Evolutionary conservation across 768 basidiomycete genomes (phyloP), one percentile per base, ranked within the genome.

Genomic region (Suillus clintonianus): DNA sequence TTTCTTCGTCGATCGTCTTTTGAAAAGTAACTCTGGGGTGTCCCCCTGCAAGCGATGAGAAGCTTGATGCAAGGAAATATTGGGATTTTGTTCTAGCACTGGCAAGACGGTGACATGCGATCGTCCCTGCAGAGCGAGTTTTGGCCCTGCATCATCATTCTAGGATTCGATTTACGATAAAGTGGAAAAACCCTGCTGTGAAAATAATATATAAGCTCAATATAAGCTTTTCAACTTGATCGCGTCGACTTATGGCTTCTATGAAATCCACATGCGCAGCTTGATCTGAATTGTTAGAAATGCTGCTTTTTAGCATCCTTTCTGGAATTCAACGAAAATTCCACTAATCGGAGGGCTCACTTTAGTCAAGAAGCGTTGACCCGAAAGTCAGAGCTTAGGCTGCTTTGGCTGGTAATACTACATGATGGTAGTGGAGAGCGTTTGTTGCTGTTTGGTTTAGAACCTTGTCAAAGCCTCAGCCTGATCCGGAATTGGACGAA

Each of bases 171-270:
- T 15, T 9, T 41, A 57, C 39, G 24, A 57, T 57, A 41, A 11
- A 41, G 56, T 57, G 56, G 56, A 57, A 10, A 0, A 27, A 56
- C 55, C 55, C 55, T 56, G 55, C 55, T 56, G 55, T 56, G 55
- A 56, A 56, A 39, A 55, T n/a, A 53, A 14, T 36, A 19, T 15
- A 37, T 32, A 53, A 53, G 51, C 19, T 53, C 30, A 7, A 55
- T 55, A 36, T 36, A 36, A 22, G 54, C 54, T 36, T 55, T 43
- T 37, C 37, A 53, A 53, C 48, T 17, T 27, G 27, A 27, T 50
- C 24, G 14, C 4, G 9, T 9, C 10, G 27, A 30, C 24, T 24
- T 24, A 30, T n/a, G 32, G 51, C 51, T 53, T 53, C 51, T 57
- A 42, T 22, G 39, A 42, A 24, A 41, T 57, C 39, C 56, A 30